Conservation (phyloP, 768 basidiomycete species). For the Dictyophora rubrovolvata region DNA sequence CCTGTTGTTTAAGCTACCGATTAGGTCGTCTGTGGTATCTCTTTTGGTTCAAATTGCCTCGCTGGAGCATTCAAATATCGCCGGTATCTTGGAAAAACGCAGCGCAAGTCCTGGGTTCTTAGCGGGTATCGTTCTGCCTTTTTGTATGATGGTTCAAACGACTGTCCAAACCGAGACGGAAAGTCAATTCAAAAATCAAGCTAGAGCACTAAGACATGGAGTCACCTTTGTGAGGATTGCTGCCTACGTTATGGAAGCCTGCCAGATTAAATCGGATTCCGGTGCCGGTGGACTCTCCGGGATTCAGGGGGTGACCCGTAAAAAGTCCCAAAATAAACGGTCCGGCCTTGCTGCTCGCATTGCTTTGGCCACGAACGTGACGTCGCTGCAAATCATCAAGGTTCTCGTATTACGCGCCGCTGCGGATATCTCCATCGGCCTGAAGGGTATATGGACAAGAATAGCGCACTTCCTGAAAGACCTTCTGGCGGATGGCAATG, state of each 20-base stretch:
- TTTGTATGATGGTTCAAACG: constrained; percentile 45
- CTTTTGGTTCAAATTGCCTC: constrained; percentile 30
- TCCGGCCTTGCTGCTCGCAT: constrained; percentile 9
- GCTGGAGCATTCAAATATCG: constrained; percentile 40
- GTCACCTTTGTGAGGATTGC: constrained; percentile 56
- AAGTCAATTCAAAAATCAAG: constrained; percentile 32
- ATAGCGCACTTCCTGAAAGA: constrained; percentile 43
- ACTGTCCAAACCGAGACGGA: constrained; percentile 32
- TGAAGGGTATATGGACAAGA: constrained; percentile 56
- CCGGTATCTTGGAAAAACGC: constrained; percentile 47
- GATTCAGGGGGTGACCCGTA: constrained; percentile 33
- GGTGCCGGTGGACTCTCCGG: constrained; percentile 16
- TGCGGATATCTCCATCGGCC: constrained; percentile 41
- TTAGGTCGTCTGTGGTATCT: constrained; percentile 29
- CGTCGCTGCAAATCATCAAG: constrained; percentile 59
- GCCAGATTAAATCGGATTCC: constrained; percentile 25
- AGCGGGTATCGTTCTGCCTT: constrained; percentile 53
- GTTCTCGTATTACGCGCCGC: constrained; percentile 53
- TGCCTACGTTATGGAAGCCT: constrained; percentile 46
- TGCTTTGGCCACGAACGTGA: constrained; percentile 26
- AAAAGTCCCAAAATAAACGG: constrained; percentile 26
- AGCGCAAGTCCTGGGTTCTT: constrained; percentile 50
- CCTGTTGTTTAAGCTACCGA: constrained; percentile 29
- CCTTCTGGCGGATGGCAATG: constrained; percentile 48
- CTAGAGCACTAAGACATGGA: constrained; percentile 35